Evolutionary conservation across 805 yeast genomes (phyloP).

Genomic region (Candida nemodendra): DNA sequence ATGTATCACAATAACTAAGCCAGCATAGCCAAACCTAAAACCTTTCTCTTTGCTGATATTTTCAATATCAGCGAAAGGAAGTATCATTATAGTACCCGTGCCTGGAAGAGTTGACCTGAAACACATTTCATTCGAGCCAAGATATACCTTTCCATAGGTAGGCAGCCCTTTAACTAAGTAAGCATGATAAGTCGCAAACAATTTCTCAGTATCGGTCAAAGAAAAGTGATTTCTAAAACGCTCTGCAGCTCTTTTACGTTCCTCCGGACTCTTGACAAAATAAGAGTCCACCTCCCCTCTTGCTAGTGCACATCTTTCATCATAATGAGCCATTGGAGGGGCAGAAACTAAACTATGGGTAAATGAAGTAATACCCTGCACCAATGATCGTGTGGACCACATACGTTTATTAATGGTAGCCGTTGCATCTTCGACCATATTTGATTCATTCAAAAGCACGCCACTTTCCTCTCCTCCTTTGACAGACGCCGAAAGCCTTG

Average conservation of each 20-base stretch:
- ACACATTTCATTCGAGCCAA: conserved; percentile 69
- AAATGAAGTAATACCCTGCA: conserved; percentile 29
- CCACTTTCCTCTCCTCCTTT: conserved; percentile 2
- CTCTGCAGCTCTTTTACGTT: conserved; percentile 46
- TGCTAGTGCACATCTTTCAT: conserved; percentile 36
- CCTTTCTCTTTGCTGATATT: conserved; percentile 67
- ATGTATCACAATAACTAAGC: conserved; percentile 64
- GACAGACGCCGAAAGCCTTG: conserved; percentile 7
- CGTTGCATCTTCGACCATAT: conserved; percentile 1
- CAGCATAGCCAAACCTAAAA: conserved; percentile 65
- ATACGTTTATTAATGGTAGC: conserved; percentile 8
- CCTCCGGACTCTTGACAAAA: conserved; percentile 44
- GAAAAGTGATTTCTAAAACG: conserved; percentile 69
- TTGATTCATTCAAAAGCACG: neutral
- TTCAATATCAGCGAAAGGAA: conserved; percentile 75
- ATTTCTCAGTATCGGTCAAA: conserved; percentile 45
- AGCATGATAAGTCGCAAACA: conserved; percentile 69
- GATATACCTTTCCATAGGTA: conserved; percentile 76
- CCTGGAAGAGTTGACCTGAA: conserved; percentile 81
- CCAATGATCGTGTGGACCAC: conserved; percentile 29
- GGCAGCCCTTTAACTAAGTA: conserved; percentile 73
- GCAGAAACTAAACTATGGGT: conserved; percentile 26
- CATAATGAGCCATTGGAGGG: conserved; percentile 51
- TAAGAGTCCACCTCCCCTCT: conserved; percentile 47
- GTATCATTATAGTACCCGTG: conserved; percentile 71